Base-by-base conservation (phyloP, 352 stramenopile species). In the Globisporangium viniferum region DNA sequence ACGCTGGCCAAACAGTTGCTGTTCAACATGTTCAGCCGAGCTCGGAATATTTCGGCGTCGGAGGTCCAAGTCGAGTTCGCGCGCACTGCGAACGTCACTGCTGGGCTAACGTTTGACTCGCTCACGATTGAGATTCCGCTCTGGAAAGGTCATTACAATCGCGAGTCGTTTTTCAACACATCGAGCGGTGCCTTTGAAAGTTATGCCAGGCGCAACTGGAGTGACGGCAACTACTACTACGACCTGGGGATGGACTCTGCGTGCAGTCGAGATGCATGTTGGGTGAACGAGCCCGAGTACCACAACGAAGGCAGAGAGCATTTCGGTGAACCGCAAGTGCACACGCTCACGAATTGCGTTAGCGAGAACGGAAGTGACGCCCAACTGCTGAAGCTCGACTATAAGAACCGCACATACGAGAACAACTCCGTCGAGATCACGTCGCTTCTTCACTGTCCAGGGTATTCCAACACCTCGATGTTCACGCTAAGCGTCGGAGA, bases 121-220 rank as follows among this genome's bases (percentile, higher is more conserved):
- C 22, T 61, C n/a, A 61, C 62, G 5, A 35, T 67, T 22, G 36
- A 67, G 5, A 51, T 67, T 10, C 62, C 49, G 33, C 31, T 65
- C 5, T 24, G 27, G 3, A 57, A 48, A 0, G 5, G 9, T 2
- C 60, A 66, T 46, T 66, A 41, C 20, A 24, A 20, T 12, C 29
- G 29, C 2, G 29, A 33, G 29, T 33, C 29, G 29, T 33, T 5
- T 33, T 33, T 33, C 29, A 33, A 33, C 29, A 33, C 29, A 33
- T 33, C 22, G 18, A 33, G n/a, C 2, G 48, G 36, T 53, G 3
- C 39, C 8, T 49, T 27, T 4, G 15, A 33, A 33, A 33, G 29
- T 33, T 33, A 33, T 33, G 4, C 29, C 29, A 33, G 2, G 2
- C 29, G 4, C 29, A 33, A 33, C 29, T 33, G 29, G 29, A 33